Conservation (phyloP, 495 filamentous ascomycete genomes). For the Penicillium antarcticum region DNA sequence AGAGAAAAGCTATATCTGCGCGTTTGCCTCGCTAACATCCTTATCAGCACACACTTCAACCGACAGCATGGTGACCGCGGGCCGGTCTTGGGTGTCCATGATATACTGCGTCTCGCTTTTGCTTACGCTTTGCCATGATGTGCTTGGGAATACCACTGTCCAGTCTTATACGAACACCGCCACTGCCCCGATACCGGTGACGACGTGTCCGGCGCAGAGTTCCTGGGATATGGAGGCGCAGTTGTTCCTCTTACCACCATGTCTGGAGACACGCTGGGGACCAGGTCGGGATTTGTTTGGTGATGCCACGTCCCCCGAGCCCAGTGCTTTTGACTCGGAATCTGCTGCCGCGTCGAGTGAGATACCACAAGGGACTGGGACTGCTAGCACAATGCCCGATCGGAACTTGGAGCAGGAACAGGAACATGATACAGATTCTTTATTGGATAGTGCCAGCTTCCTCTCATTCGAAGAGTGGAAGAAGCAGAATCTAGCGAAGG, state of each 20-base stretch:
- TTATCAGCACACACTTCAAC: neutral
- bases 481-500: conserved; percentile 83
- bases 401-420: conserved; percentile 28
- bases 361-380: neutral
- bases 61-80: conserved; percentile 16
- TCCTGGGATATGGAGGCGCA: conserved; percentile 17
- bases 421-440: conserved; percentile 60
- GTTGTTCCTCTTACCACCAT: conserved; percentile 13
- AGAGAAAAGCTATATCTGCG: conserved; percentile 2
- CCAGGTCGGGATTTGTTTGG: neutral
- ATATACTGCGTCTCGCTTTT: conserved; percentile 4
- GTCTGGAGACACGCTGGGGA: conserved; percentile 16
- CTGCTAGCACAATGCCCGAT: conserved; percentile 2
- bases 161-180: conserved; percentile 6
- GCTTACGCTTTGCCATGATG: conserved; percentile 4
- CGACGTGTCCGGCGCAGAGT: conserved; percentile 13
- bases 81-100: conserved; percentile 11
- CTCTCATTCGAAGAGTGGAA: conserved; percentile 99
- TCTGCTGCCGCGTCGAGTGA: conserved; percentile 4
- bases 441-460: conserved; percentile 80
- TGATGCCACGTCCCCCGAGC: neutral
- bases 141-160: conserved; percentile 1
- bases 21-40: neutral
- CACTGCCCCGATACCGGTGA: neutral
- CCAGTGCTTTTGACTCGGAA: conserved; percentile 1